Conservation (phyloP, 2,329 filamentous ascomycete genomes). For the Cladobotryum protrusum region DNA sequence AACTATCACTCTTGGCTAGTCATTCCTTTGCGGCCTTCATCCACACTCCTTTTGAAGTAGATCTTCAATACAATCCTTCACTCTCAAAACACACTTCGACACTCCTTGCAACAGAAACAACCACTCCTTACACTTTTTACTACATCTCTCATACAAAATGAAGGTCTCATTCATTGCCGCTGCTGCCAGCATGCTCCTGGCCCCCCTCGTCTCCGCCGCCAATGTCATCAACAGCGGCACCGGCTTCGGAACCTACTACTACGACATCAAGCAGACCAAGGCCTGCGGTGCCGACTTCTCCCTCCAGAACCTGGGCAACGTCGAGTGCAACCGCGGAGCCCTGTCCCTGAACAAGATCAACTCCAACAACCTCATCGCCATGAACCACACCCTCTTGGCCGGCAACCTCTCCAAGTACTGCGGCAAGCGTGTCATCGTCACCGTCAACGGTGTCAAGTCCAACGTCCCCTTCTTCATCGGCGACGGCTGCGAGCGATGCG, state of each 20-base stretch:
- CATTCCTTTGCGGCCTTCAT: no score
- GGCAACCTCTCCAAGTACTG: constrained; percentile 10
- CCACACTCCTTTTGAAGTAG: no score
- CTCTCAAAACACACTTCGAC: neutral
- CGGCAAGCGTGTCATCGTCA: constrained; percentile 13
- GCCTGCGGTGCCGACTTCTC: constrained; percentile 2
- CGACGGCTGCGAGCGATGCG: constrained; percentile 12
- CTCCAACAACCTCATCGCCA: constrained; percentile 13
- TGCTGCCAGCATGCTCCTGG: neutral
- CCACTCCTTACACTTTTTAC: neutral
- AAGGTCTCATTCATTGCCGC: neutral
- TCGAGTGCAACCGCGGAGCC: constrained; percentile 3
- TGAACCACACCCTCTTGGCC: constrained; percentile 9
- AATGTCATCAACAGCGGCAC: constrained; percentile 1
- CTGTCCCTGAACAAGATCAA: constrained; percentile 6
- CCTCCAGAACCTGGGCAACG: neutral
- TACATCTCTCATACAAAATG: neutral
- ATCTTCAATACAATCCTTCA: neutral
- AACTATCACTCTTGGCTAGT: neutral
- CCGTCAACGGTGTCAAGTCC: constrained; percentile 10
- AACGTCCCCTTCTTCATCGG: constrained; percentile 10
- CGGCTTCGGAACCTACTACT: constrained; percentile 9
- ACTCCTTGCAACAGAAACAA: neutral
- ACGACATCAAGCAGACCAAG: constrained; percentile 2
- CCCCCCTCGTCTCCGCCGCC: neutral